Base-by-base conservation (phyloP, 176 grass and related monocot species). In the Zea luxurians region DNA sequence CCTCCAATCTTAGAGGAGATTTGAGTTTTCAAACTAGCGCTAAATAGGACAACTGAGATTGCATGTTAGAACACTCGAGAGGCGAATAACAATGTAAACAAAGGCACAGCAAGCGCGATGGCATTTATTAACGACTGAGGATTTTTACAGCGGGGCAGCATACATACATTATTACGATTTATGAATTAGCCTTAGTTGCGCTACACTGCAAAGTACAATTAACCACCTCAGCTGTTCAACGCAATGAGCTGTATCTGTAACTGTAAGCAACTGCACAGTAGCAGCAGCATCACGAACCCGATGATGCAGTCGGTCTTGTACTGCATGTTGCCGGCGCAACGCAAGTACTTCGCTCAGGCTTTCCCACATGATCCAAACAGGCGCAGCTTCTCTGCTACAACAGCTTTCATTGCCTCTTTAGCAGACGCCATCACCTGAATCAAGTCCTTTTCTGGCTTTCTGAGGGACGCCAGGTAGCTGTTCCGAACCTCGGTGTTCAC, bases 401-500 rank as follows among this genome's bases (percentile, higher is more conserved):
- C 88, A 54, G 80, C 81, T 94, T 90, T 88, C 96, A 98, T 98
- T 71, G 91, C 89, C 40, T 92, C 88, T 77, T 98, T 94, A 37
- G 91, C 92, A 13, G 83, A 87, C 10, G 74, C 78, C 92, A 94
- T 94, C 46, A 92, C 83, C 47, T 92, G 83, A 78, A 98, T 77
- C 70, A 98, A 74, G 72, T 98, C 96, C 7, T 92, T 98, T 66
- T 90, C 80, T 44, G 86, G 85, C 66, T 78, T 92, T 67, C 90
- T 86, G 46, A 98, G 83, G 34, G 89, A 90, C 60, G 94, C 87
- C 80, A 98, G 16, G 77, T 98, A 94, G 45, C 87, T 91, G 80
- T 82, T 92, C 74, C 95, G 83, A 21, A 98, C 85, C 83, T 98
- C 95, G 6, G 91, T 98, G 65, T 94, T 92, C 80, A 98, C 95